Base-by-base conservation (phyloP, 1,284 basidiomycete genomes). In the Trametes versicolor region DNA sequence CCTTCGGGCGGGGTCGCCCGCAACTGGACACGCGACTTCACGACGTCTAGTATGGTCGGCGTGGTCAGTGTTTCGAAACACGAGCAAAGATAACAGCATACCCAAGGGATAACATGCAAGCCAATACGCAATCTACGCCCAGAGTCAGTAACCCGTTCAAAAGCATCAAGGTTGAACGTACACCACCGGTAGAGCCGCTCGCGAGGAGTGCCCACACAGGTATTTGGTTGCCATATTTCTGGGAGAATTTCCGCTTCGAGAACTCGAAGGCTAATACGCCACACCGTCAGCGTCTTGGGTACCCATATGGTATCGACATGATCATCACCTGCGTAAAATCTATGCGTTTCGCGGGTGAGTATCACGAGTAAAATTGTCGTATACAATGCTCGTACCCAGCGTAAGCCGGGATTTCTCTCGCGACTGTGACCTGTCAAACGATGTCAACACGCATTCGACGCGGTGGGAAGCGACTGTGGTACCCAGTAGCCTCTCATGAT, bases 401-500 rank as follows among this genome's bases (percentile, higher is more conserved):
- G 75, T 98, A 98, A 8, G 96, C 97, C 4, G 97, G 97, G 50
- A 98, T 95, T 78, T 99, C 97, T 71, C 96, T 84, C 0, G 90
- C 87, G 32, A 98, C 89, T 0, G 97, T 99, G n/a, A 97, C 86
- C 94, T 96, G 70, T 10, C 9, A 55, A 10, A 50, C 29, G 23
- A 36, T 43, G 19, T 32, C 29, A 15, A n/a, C 15, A 25, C 19
- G n/a, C 19, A 55, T 27, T 15, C 37, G 25, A 32, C 15, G 8
- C 6, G 12, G 15, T 36, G 21, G 2, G 27, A 10, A 19, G 5
- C 17, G 7, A 15, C 3, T 43, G 21, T 43, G 32, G 53, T 48
- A 95, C 95, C 95, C 96, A 98, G 77, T 96, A 99, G 0, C 97
- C 97, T 37, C 97, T 83, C 96, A 99, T 98, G 58, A 99, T 86